Base-by-base conservation (phyloP, 2,329 filamentous ascomycete genomes). In the Torrubiella hemipterigena region DNA sequence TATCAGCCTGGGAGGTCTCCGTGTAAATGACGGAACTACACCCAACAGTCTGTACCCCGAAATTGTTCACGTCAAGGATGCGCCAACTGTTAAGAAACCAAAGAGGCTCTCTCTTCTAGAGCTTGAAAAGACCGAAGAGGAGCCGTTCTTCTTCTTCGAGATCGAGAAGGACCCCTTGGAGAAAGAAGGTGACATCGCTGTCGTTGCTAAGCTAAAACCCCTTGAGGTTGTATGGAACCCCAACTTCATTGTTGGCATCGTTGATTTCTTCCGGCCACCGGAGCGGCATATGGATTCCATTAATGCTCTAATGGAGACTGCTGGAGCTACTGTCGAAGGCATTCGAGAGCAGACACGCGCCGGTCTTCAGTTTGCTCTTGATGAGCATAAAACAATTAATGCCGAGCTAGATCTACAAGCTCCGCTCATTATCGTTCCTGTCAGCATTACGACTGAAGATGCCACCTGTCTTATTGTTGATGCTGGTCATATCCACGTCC, bases 271-370 rank as follows among this genome's bases (percentile, higher is more conserved):
- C 64, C 81, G 89, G 39, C 91, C 91, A 1, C 93, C 91, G 0
- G 87, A 95, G 52, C 73, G 87, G 30, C 93, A 98, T 51, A 95
- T 98, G 87, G 91, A 98, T 50, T 98, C 91, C 8, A 95, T 99
- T 44, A 81, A 77, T 10, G 93, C 91, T 2, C 67, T 99, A 34
- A 84, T 99, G 77, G 93, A 98, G 55, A 85, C 81, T 28, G 91
- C 91, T 5, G 87, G 91, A 16, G 89, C 89, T 2, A 98, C 91
- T 0, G 89, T 98, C 0, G 89, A 98, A 55, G 89, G 87, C 7
- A 67, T 98, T 36, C 74, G 93, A 20, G 87, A 96, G 52, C 93
- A 98, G 58, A 98, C 93, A 5, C 74, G 93, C 51, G 89, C 91
- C 30, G 89, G 91, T 17, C 71, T 99, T 20, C 87, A 98, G 54